Percentiles rank a stretch among this genome's conserved stretches.
phyloP scores from a whole-genome alignment of 192 early-diverging fungal genomes.

The Helicostylum pulchrum region DNA sequence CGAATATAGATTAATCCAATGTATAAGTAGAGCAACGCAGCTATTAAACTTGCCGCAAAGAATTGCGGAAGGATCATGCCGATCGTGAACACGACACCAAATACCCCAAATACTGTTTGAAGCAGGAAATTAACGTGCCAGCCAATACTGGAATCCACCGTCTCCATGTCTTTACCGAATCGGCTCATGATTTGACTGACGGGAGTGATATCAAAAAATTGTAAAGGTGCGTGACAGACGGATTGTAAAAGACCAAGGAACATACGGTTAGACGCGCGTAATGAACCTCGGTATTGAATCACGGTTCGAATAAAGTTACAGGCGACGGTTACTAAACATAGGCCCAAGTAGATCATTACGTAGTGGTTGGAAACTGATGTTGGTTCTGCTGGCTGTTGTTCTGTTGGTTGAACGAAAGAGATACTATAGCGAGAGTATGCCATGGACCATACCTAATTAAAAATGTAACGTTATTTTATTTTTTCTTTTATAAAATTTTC shows the following conservation, averaged over 20 bases:
- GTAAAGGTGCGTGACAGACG: conserved; percentile 62
- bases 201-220: conserved; percentile 80
- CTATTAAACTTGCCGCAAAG: conserved; percentile 22
- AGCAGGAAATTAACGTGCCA: conserved; percentile 42
- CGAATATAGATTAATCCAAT: conserved; percentile 28
- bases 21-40: conserved; percentile 23
- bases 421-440: background rate
- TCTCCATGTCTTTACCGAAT: conserved; percentile 79
- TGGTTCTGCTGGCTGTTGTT: background rate
- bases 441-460: conserved; percentile 24
- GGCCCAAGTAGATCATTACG: conserved; percentile 20
- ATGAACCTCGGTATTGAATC: conserved; percentile 45
- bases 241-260: conserved; percentile 53
- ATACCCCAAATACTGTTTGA: conserved; percentile 36
- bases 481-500: background rate
- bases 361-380: background rate
- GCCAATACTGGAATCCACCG: conserved; percentile 55
- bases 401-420: background rate
- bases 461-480: background rate
- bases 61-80: conserved; percentile 47
- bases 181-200: conserved; percentile 79
- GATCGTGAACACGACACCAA: conserved; percentile 47
- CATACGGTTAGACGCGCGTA: conserved; percentile 53
- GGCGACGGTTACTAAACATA: conserved; percentile 32
- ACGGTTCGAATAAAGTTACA: conserved; percentile 51